Evolutionary conservation across 441 rosid species (phyloP), one percentile per base, ranked within the genome.

Genomic region (California macrophylla): DNA sequence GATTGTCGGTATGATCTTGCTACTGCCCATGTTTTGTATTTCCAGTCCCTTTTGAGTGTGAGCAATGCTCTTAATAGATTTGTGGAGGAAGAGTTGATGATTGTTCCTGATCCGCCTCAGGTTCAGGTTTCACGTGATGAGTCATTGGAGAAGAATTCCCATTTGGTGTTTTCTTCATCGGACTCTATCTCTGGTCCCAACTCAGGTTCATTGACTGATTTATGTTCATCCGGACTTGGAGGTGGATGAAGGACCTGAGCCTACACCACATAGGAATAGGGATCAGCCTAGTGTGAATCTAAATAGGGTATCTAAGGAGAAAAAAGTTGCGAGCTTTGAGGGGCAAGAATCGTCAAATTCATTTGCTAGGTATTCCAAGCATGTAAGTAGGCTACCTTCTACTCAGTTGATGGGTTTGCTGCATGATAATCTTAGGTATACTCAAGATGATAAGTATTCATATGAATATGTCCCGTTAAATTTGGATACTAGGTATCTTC

Each of bases 1-100:
- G 72, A 74, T 70, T 78, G 76, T 74, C 67, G 82, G 13, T 74
- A 72, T 64, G 76, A 72, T 68, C 71, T 82, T 34, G 75, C 78
- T 0, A 69, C 64, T 36, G 77, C 79, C 32, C 81, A 82, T 42
- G 61, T 72, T 52, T 47, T 66, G 47, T 82, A 82, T 67, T 72
- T 78, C 50, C 72, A 3, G n/a, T 78, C 83, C 66, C 76, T 82
- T 25, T 20, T 68, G 69, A 74, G 63, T 63, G 72, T 82, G 4
- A 68, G 66, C 24, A 66, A 72, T 7, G 68, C 56, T 9, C 74
- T 82, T n/a, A 66, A 74, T 30, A 70, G 50, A 61, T 82, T 82
- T 38, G 77, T 78, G 40, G 64, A 70, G 64, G 74, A 75, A 66
- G 72, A 54, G 13, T 69, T 74, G 25, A 20, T 16, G 20, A 20